Evolutionary conservation across 345 rosid species (phyloP).

Genomic region (Acer saccharum): DNA sequence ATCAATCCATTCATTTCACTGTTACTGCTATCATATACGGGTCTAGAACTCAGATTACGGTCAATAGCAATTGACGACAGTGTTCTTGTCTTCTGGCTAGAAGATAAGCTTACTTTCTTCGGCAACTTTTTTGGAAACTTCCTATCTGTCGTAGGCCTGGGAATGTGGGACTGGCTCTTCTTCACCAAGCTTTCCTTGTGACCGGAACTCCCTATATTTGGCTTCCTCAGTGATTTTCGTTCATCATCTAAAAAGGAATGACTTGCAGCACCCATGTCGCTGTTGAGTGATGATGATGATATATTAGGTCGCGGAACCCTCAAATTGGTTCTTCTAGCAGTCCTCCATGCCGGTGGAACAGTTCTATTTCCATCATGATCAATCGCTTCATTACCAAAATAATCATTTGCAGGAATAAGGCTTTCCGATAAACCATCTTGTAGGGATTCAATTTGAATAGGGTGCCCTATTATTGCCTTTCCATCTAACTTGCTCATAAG

Average conservation of each 20-base stretch:
- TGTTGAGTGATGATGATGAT: slow-evolving; percentile 42
- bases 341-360: slow-evolving; percentile 84
- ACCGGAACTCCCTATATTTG: slow-evolving; percentile 35
- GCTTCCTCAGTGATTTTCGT: slow-evolving; percentile 44
- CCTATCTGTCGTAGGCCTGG: slow-evolving; percentile 46
- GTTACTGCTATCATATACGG: slow-evolving; percentile 25
- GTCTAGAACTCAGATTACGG: slow-evolving; percentile 44
- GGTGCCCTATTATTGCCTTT: slow-evolving; percentile 93
- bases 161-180: slow-evolving; percentile 45
- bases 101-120: slow-evolving; percentile 58
- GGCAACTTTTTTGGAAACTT: slow-evolving; percentile 47
- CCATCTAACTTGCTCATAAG: slow-evolving; percentile 79
- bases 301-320: slow-evolving; percentile 74
- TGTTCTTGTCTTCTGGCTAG: slow-evolving; percentile 83
- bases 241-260: slow-evolving; percentile 42
- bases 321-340: slow-evolving; percentile 84
- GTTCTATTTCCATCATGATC: slow-evolving; percentile 50
- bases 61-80: slow-evolving; percentile 76
- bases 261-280: slow-evolving; percentile 40
- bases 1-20: slow-evolving; percentile 57
- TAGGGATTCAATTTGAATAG: slow-evolving; percentile 69
- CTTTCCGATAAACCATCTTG: slow-evolving; percentile 72
- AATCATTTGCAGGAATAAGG: slow-evolving; percentile 42
- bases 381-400: slow-evolving; percentile 45
- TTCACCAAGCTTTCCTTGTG: slow-evolving; percentile 42